A percentile compares a stretch with the other conserved stretches of the same genome.
These are phyloP conservation scores for Marchantia paleacea DNA, from an alignment of 225 moss, liverwort and hornwort species.

Conservation along the genomic window DNA sequence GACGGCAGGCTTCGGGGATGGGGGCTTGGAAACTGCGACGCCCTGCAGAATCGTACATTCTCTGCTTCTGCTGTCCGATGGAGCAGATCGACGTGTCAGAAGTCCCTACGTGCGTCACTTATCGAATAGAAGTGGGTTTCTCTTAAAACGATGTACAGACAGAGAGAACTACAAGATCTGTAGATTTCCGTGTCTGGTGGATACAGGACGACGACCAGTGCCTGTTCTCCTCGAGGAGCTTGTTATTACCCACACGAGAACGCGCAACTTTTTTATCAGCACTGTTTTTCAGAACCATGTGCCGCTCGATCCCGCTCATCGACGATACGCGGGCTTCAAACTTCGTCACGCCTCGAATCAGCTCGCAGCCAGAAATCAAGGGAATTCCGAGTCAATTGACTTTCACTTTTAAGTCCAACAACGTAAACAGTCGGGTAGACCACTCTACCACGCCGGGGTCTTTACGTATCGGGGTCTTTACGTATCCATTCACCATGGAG, in stretches of 20 bases:
- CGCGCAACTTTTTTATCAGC: background rate
- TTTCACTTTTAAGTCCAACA: too few species aligned
- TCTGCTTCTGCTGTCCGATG: background rate
- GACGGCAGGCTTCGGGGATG: background rate
- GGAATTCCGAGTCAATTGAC: background rate
- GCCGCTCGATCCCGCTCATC: background rate
- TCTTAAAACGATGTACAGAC: background rate
- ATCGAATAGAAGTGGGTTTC: background rate
- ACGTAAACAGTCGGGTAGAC: too few species aligned
- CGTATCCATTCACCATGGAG: too few species aligned
- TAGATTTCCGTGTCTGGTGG: background rate
- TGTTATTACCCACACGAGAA: background rate
- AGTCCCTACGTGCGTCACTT: background rate
- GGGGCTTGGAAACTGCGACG: background rate
- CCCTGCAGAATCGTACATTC: background rate
- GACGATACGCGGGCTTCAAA: background rate
- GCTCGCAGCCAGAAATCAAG: background rate
- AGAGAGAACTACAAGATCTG: background rate
- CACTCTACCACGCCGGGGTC: too few species aligned
- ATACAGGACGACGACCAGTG: background rate
- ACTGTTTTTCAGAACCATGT: background rate
- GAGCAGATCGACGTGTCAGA: background rate
- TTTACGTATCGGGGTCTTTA: too few species aligned
- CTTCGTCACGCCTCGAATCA: slow-evolving; percentile 1
- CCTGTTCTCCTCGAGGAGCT: background rate